Conservation (phyloP, 1,139 yeast species). For the Sugiyamaella grinbergsii region DNA sequence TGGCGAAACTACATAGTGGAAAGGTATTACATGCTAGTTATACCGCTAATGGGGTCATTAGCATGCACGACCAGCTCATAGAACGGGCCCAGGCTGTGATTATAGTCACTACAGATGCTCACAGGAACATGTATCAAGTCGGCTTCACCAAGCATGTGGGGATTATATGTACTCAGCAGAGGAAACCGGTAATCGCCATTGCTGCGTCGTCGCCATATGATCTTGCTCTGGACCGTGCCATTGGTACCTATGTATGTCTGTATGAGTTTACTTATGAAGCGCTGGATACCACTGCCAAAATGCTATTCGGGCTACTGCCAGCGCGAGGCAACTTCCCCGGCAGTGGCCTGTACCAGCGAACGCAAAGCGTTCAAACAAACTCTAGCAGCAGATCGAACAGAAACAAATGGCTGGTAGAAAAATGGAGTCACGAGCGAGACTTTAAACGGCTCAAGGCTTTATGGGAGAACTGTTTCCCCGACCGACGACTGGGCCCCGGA, state of each 20-base stretch:
- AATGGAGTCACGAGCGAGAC: conserved; percentile 55
- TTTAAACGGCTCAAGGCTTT: conserved; percentile 53
- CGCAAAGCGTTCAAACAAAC: conserved; percentile 23
- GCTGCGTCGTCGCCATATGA: conserved; percentile 70
- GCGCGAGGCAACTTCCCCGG: conserved; percentile 65
- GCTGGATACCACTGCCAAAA: conserved; percentile 52
- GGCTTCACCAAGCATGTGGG: conserved; percentile 63
- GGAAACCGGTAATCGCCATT: conserved; percentile 60
- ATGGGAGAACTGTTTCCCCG: conserved; percentile 42
- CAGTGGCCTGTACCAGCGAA: conserved; percentile 39
- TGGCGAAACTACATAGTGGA: conserved; percentile 42
- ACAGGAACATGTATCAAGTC: conserved; percentile 66
- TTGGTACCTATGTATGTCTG: conserved; percentile 62
- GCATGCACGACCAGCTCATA: conserved; percentile 58
- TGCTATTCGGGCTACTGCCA: conserved; percentile 56
- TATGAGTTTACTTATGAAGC: conserved; percentile 62
- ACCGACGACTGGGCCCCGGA: conserved; percentile 35
- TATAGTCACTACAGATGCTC: conserved; percentile 63
- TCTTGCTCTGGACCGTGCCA: conserved; percentile 56
- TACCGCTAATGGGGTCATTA: conserved; percentile 65
- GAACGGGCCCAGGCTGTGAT: conserved; percentile 59
- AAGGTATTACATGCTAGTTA: conserved; percentile 63
- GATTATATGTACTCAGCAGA: conserved; percentile 55
- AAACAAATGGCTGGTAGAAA: conserved; percentile 63
- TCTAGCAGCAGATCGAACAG: conserved; percentile 23